phyloP scores from a whole-genome alignment of 2,329 filamentous ascomycete species.

The Aureobasidium sp. region DNA sequence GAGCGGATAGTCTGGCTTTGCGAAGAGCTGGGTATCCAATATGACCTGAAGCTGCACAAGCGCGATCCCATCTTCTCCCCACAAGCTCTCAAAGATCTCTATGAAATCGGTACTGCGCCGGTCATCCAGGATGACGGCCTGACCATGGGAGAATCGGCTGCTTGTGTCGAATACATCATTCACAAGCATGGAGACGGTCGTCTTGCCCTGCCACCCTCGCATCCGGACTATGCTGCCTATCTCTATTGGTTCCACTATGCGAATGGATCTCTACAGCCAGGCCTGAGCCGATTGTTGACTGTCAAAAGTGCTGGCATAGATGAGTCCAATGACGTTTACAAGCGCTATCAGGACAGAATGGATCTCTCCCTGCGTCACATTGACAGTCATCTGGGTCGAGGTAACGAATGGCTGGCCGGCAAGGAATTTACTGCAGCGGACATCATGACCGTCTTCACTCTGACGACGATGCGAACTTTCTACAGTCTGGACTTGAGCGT shows the following conservation, averaged over 20 bases:
- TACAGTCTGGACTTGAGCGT: constrained; percentile 26
- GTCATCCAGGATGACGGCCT: constrained; percentile 51
- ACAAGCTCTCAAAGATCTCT: constrained; percentile 27
- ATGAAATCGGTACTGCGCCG: constrained; percentile 50
- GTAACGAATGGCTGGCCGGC: constrained; percentile 52
- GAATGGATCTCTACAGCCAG: constrained; percentile 36
- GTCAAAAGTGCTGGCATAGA: constrained; percentile 22
- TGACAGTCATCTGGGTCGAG: constrained; percentile 42
- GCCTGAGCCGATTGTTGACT: constrained; percentile 21
- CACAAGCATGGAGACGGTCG: constrained; percentile 46
- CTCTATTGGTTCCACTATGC: constrained; percentile 60
- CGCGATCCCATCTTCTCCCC: constrained; percentile 37
- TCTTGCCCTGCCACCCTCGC: constrained; percentile 40
- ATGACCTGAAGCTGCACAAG: constrained; percentile 43
- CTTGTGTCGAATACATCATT: constrained; percentile 57
- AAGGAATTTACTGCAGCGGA: constrained; percentile 58
- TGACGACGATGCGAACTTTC: constrained; percentile 57
- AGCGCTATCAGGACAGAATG: constrained; percentile 31
- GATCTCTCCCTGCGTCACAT: constrained; percentile 37
- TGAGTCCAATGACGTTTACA: constrained; percentile 26
- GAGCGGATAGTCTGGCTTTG: constrained; percentile 59
- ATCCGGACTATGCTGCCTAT: constrained; percentile 52
- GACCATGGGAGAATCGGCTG: constrained; percentile 53
- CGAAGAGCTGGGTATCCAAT: constrained; percentile 55
- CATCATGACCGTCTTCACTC: constrained; percentile 54